Evolutionary conservation across 306 rosid species (phyloP).

Genomic region (Comarum palustre): DNA sequence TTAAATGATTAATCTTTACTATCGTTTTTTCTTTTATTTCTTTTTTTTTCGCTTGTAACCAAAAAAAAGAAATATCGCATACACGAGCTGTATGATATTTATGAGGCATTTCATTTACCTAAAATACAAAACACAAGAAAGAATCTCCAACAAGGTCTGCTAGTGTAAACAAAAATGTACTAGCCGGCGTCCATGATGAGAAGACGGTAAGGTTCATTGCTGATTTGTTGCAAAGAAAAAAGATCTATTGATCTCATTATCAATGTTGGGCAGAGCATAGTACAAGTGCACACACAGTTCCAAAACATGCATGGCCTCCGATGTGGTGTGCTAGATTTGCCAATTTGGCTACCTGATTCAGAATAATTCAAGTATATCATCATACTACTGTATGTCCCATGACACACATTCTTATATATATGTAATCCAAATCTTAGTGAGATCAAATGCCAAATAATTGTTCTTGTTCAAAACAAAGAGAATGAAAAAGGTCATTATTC

Average conservation of each 20-base stretch:
- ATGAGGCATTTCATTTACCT: not conserved
- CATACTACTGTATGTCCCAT: not conserved
- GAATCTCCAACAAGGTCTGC: not conserved
- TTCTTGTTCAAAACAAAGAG: not conserved
- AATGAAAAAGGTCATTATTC: not conserved
- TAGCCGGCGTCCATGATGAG: not conserved
- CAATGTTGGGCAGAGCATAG: not conserved
- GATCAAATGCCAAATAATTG: slow-evolving; percentile 3
- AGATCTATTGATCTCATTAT: not conserved
- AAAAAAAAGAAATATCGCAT: not conserved
- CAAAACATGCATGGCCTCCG: not conserved
- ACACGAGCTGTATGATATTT: not conserved
- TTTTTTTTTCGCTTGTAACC: too few relatives aligned
- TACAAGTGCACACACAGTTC: not conserved
- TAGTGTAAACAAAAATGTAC: not conserved
- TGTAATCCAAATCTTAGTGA: not conserved
- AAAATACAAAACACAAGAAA: not conserved
- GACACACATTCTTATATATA: not conserved
- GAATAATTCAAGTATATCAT: not conserved
- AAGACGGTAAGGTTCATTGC: not conserved
- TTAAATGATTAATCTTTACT: not conserved
- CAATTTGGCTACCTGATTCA: not conserved
- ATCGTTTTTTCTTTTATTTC: not conserved
- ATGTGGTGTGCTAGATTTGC: not conserved
- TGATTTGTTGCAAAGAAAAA: not conserved